phyloP scores from a whole-genome alignment of 2,329 filamentous ascomycete genomes.

The Penicillium sp. region DNA sequence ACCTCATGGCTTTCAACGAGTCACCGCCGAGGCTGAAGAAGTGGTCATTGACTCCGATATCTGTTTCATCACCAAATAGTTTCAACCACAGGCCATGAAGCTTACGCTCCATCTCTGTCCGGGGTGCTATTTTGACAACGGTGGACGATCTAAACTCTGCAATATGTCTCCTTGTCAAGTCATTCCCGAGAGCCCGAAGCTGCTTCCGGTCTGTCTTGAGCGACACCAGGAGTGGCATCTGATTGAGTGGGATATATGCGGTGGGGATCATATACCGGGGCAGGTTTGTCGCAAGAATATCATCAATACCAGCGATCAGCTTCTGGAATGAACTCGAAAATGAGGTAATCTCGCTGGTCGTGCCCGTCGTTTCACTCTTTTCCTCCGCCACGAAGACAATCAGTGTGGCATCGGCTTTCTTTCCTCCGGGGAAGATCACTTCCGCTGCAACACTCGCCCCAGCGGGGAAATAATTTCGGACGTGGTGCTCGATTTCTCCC shows the following conservation, averaged over 20 bases:
- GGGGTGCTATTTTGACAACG: slow-evolving; percentile 9
- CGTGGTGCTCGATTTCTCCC: slow-evolving; percentile 28
- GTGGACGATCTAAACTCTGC: slow-evolving; percentile 6
- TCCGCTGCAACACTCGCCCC: slow-evolving; percentile 43
- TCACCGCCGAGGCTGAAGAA: slow-evolving; percentile 23
- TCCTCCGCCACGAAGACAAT: slow-evolving; percentile 40
- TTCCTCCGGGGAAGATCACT: slow-evolving; percentile 1
- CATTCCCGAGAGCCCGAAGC: slow-evolving; percentile 19
- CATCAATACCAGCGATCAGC: slow-evolving; percentile 26
- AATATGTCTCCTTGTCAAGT: slow-evolving; percentile 12
- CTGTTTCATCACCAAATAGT: slow-evolving; percentile 20
- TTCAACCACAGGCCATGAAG: slow-evolving; percentile 27
- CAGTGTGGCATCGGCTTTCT: slow-evolving; percentile 37
- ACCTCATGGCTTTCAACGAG: slow-evolving; percentile 25
- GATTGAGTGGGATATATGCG: slow-evolving; percentile 32
- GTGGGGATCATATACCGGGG: slow-evolving; percentile 35
- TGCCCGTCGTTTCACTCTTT: slow-evolving; percentile 21
- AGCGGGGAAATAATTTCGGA: slow-evolving; percentile 29
- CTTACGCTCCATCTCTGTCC: slow-evolving; percentile 21
- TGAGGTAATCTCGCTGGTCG: not conserved
- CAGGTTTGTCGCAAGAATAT: slow-evolving; percentile 21
- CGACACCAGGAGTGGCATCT: slow-evolving; percentile 32
- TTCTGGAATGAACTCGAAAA: slow-evolving; percentile 20
- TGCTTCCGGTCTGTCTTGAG: slow-evolving; percentile 25
- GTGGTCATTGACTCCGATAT: slow-evolving; percentile 15